Evolutionary conservation across 805 yeast species (phyloP), one percentile per base, ranked within the genome.

Genomic region (Metschnikowia vanudenii): DNA sequence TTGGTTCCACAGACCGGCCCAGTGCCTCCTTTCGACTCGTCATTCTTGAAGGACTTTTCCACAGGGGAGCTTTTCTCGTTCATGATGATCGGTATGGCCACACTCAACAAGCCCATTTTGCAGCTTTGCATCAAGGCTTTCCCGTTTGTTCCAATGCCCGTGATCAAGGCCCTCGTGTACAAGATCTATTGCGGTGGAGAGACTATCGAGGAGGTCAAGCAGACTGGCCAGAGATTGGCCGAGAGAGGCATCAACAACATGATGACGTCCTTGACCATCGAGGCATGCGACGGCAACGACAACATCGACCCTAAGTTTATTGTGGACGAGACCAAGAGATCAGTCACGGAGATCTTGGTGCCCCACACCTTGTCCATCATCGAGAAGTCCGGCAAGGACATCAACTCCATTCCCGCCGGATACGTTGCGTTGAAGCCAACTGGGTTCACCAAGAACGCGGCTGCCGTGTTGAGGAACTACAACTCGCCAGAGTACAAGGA

Each of bases 201-300:
- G 57, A 80, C 78, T 49, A 76, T 84, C 45, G 65, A 67, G 10
- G 86, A 90, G 53, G 94, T 91, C 12, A 72, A 80, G 44, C 63
- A 72, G 45, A 85, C 96, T 3, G 96, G 96, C 43, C 69, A 74
- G 45, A 72, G 80, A 48, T 74, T 91, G 54, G 73, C 80, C 45
- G 64, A 76, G 42, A 76, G 96, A 50, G 96, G 96, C 9, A 86
- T 90, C 60, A 81, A 87, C 55, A 92, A 91, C 72, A 88, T 91
- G 96, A 89, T 91, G 96, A 72, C 91, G n/a, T 85, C 95, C 1
- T 80, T 89, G 63, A 88, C 97, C 13, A 90, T 91, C 43, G 98
- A 91, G 68, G 96, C 94, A 46, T 84, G 97, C 44, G 88, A 88
- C 53, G 96, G 96, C 32, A 78, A 78, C 47, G 76, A 79, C 60